A percentile compares a stretch with the other conserved stretches of the same genome.
phyloP scores from a whole-genome alignment of 306 rosid genomes.

The Cucumis cinereus region DNA sequence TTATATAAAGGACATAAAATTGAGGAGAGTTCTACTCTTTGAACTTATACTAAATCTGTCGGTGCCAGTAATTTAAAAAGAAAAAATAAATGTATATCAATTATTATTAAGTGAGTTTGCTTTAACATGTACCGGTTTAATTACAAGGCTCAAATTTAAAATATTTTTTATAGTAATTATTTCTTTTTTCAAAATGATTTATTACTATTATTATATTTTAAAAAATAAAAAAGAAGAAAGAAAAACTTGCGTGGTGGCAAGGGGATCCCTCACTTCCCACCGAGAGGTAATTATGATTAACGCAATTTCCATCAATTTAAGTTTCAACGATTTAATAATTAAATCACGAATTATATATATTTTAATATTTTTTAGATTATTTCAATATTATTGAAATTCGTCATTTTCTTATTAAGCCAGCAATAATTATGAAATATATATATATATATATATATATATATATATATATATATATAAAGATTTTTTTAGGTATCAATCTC shows the following conservation, averaged over 20 bases:
- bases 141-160: too few species aligned
- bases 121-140: too few species aligned
- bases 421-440: not conserved
- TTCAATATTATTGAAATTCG: not conserved
- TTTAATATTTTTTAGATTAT: not conserved
- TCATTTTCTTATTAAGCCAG: not conserved
- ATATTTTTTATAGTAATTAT: too few species aligned
- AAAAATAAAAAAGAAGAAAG: not conserved
- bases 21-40: too few species aligned
- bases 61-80: too few species aligned
- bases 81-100: too few species aligned
- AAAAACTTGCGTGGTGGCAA: not conserved
- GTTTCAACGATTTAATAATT: slow-evolving; percentile 5
- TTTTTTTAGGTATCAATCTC: not conserved
- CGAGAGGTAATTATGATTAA: not conserved
- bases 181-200: not conserved
- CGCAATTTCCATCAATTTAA: not conserved
- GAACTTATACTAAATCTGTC: too few species aligned
- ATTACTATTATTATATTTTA: not conserved
- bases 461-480: not conserved
- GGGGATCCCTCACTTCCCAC: not conserved
- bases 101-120: too few species aligned
- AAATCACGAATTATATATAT: not conserved
- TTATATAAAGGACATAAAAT: too few species aligned
- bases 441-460: too few species aligned